These are phyloP conservation scores for Podospora didyma DNA, from an alignment of 495 filamentous ascomycete genomes.

Conservation along the genomic window DNA sequence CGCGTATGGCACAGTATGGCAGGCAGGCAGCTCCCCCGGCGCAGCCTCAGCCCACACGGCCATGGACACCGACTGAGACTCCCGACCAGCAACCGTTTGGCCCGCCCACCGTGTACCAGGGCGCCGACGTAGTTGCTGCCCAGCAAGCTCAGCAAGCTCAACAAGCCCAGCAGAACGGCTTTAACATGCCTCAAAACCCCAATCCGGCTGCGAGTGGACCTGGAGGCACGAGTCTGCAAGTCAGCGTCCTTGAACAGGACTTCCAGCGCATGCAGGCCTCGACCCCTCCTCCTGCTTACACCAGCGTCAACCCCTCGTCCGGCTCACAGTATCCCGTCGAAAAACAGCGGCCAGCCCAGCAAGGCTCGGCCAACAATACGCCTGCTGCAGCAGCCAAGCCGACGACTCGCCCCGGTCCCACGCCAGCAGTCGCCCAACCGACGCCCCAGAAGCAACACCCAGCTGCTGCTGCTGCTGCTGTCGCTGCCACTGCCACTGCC, in stretches of 20 bases:
- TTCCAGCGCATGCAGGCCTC: conserved; percentile 82
- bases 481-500: conserved; percentile 7
- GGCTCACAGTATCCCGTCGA: conserved; percentile 67
- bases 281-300: conserved; percentile 90
- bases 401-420: too few species aligned
- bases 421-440: conserved; percentile 28
- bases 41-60: conserved; percentile 56
- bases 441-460: conserved; percentile 14
- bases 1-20: conserved; percentile 70
- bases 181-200: conserved; percentile 30
- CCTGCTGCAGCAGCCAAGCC: too few species aligned
- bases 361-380: conserved; percentile 33
- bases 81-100: conserved; percentile 87
- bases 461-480: conserved; percentile 16
- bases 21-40: conserved; percentile 23
- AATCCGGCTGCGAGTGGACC: conserved; percentile 23
- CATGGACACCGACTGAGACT: conserved; percentile 94
- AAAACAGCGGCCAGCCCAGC: conserved; percentile 53
- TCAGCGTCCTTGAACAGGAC: conserved; percentile 76
- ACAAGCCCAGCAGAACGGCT: conserved; percentile 19
- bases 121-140: conserved; percentile 52
- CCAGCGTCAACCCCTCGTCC: conserved; percentile 59
- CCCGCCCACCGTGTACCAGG: conserved; percentile 90
- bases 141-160: conserved; percentile 21
- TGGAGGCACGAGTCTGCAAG: conserved; percentile 30